Conservation (phyloP, 106 monocot species). For the Platanthera zijinensis region DNA sequence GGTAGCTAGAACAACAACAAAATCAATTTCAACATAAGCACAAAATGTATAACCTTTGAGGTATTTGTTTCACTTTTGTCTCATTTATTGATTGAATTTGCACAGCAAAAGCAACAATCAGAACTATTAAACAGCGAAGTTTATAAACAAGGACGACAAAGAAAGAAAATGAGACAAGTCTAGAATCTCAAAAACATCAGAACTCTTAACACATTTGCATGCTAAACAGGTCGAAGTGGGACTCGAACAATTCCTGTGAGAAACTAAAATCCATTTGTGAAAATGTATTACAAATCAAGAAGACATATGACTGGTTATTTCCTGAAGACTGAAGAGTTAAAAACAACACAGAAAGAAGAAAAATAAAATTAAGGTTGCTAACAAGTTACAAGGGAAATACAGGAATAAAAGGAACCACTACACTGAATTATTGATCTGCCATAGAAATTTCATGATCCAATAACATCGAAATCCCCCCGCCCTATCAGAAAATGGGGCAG, state of each 20-base stretch:
- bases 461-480: background rate
- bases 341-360: background rate
- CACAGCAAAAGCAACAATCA: background rate
- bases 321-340: background rate
- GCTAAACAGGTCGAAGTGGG: background rate
- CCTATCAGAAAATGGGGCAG: constrained; percentile 5
- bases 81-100: background rate
- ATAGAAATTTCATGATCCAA: constrained; percentile 5
- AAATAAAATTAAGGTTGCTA: background rate
- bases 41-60: background rate
- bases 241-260: background rate
- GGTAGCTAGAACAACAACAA: background rate
- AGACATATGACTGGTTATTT: background rate
- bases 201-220: background rate
- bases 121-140: background rate
- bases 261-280: background rate
- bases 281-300: background rate
- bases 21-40: background rate
- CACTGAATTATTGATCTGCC: constrained; percentile 13
- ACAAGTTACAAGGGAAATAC: background rate
- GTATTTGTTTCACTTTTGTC: background rate
- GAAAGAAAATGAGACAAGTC: background rate
- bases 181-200: background rate
- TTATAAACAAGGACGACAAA: background rate
- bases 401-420: background rate